Evolutionary conservation across 2,329 filamentous ascomycete genomes (phyloP), one percentile per base, ranked within the genome.

Genomic region (Esteya vermicola): DNA sequence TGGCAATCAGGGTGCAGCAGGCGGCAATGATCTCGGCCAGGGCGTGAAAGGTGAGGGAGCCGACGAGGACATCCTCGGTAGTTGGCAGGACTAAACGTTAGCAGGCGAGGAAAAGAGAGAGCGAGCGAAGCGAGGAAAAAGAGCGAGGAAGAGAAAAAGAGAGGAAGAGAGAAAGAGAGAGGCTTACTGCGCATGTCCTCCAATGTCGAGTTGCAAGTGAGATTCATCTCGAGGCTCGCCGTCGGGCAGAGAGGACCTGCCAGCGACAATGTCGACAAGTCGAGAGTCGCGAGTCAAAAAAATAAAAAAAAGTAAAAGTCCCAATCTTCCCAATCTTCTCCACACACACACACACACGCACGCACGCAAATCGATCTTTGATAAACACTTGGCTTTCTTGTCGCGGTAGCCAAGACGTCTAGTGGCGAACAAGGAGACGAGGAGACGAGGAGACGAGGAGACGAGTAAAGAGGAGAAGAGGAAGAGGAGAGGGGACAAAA

Each of bases 11-110:
- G 5, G 70, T 63, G 37, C 61, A 64, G 34, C 55, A 60, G 33
- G 62, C 68, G 21, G 61, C 60, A 33, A 75, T 62, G 43, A 74
- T 59, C 43, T 72, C 57, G 26, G 70, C 68, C 25, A 76, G 57
- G 33, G 65, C 52, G 50, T 75, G 71, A 47, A 76, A 75, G 46
- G 65, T 72, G 42, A 74, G 51, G 36, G 55, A 47, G 23, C 67
- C 66, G 38, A 59, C 60, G 43, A 75, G 55, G 35, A 59, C 53
- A 35, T 55, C 55, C 54, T 75, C 70, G 25, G 63, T 62, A 42
- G 58, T 63, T 21, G 58, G 55, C 41, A 54, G 49, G 48, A 67
- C 64, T 68, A 48, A 9, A 6, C 2, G 41, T 50, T 34, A 42
- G 44, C 35, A 40, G 19, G 7, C 7, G 18, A 26, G 8, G 14